Percentiles rank a stretch among this genome's conserved stretches.
Evolutionary conservation across 2,329 filamentous ascomycete genomes (phyloP).

Genomic region (Venturia carpophila): DNA sequence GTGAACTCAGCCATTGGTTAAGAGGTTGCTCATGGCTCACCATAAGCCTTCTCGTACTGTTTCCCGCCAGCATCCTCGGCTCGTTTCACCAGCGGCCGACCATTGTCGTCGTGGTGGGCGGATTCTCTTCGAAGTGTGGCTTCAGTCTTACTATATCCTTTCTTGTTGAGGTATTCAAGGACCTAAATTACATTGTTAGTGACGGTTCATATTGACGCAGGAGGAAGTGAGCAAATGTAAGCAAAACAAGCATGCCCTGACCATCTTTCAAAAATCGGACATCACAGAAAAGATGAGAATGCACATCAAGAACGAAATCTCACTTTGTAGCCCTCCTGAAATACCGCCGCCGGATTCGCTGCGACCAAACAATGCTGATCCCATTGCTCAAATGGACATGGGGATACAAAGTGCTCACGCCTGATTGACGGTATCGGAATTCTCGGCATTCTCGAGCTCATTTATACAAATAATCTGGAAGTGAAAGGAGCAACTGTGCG

Average conservation of each 20-base stretch:
- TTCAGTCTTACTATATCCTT: slow-evolving; percentile 88
- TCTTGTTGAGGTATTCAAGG: slow-evolving; percentile 91
- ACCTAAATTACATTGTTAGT: slow-evolving; percentile 44
- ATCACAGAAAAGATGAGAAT: too few species aligned
- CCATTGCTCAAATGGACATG: too few species aligned
- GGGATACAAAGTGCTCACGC: too few species aligned
- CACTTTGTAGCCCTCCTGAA: neutral
- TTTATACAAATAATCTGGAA: too few species aligned
- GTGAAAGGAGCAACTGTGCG: too few species aligned
- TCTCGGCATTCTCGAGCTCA: too few species aligned
- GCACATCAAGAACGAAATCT: neutral
- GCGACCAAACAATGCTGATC: too few species aligned
- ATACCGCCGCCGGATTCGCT: too few species aligned
- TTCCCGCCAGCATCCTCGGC: slow-evolving; percentile 63
- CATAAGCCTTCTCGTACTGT: slow-evolving; percentile 69
- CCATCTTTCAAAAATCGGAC: neutral
- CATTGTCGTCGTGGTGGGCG: slow-evolving; percentile 71
- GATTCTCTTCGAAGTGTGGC: slow-evolving; percentile 89
- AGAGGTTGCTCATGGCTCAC: slow-evolving; percentile 32
- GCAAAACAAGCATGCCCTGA: neutral
- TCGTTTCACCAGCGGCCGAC: slow-evolving; percentile 59
- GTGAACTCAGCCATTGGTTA: neutral
- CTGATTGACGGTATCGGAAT: too few species aligned
- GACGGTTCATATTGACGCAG: neutral
- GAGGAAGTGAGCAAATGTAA: neutral